phyloP scores from a whole-genome alignment of 306 rosid species.

The Coriaria nepalensis region DNA sequence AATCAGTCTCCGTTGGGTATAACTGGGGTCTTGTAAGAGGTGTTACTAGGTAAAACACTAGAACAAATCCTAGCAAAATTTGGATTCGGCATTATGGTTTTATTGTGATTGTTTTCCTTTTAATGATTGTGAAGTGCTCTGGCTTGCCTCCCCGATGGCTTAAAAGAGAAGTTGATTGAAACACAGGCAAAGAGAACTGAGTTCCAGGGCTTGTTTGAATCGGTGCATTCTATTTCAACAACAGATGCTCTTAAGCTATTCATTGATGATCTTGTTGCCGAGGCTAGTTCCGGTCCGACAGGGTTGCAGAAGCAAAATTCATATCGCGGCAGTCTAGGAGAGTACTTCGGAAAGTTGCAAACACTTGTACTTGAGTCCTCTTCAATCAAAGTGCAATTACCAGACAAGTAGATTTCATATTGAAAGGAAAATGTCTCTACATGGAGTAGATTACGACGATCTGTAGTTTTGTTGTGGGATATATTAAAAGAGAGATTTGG shows the following conservation, averaged over 20 bases:
- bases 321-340: constrained; percentile 19
- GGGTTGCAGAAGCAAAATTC: constrained; percentile 24
- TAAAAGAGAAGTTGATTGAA: constrained; percentile 46
- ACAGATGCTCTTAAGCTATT: constrained; percentile 45
- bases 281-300: constrained; percentile 10
- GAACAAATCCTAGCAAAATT: background rate
- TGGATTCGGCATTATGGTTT: too few species aligned
- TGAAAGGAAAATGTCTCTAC: too few species aligned
- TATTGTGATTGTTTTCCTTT: too few species aligned
- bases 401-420: constrained; percentile 12
- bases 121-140: constrained; percentile 37
- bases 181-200: constrained; percentile 32
- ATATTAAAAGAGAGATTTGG: too few species aligned
- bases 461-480: too few species aligned
- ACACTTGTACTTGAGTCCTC: constrained; percentile 40
- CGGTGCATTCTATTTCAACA: too few species aligned
- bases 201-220: constrained; percentile 41
- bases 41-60: constrained; percentile 45
- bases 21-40: constrained; percentile 79
- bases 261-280: constrained; percentile 26
- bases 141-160: constrained; percentile 51
- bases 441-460: too few species aligned
- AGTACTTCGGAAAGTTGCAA: constrained; percentile 30
- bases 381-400: constrained; percentile 25
- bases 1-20: constrained; percentile 49